phyloP scores from a whole-genome alignment of 129 eudicot species.

The Pseudognaphalium luteoalbum region DNA sequence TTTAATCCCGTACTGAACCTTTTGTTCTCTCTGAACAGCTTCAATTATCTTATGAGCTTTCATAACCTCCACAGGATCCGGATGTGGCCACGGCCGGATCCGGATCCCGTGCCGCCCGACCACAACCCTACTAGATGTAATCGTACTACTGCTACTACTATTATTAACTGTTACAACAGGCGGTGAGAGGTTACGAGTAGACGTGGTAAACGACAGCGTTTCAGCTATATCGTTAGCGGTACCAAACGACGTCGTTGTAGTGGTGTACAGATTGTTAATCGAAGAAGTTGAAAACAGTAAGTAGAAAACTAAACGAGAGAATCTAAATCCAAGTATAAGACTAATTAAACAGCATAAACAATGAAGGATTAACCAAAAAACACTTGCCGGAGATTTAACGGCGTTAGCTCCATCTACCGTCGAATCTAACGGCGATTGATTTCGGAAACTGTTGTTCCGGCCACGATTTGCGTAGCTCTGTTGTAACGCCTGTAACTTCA shows the following conservation, averaged over 20 bases:
- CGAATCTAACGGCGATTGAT: slow-evolving; percentile 55
- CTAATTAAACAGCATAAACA: slow-evolving; percentile 82
- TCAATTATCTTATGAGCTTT: slow-evolving; percentile 84
- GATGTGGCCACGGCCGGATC: slow-evolving; percentile 98
- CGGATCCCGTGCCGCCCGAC: slow-evolving; percentile 96
- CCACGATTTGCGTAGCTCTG: slow-evolving; percentile 57
- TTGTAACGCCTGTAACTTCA: slow-evolving; percentile 84
- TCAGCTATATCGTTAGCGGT: slow-evolving; percentile 35
- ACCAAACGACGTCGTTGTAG: slow-evolving; percentile 43
- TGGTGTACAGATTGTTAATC: slow-evolving; percentile 32
- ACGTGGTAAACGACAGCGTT: slow-evolving; percentile 37
- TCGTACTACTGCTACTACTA: slow-evolving; percentile 14
- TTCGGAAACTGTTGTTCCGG: slow-evolving; percentile 76
- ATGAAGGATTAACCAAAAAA: slow-evolving; percentile 75
- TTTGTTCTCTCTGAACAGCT: slow-evolving; percentile 89
- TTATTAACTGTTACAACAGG: slow-evolving; percentile 15
- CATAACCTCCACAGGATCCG: slow-evolving; percentile 82
- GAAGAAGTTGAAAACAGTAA: slow-evolving; percentile 57
- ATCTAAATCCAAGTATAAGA: slow-evolving; percentile 87
- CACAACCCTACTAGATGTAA: slow-evolving; percentile 66
- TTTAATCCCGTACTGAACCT: slow-evolving; percentile 72
- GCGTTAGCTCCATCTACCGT: slow-evolving; percentile 40
- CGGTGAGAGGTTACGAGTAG: slow-evolving; percentile 25
- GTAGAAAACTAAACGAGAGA: slow-evolving; percentile 79
- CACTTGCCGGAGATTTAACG: slow-evolving; percentile 61